Evolutionary conservation across 139 green algal species (phyloP).

Genomic region (Zygnema circumcarinatum): DNA sequence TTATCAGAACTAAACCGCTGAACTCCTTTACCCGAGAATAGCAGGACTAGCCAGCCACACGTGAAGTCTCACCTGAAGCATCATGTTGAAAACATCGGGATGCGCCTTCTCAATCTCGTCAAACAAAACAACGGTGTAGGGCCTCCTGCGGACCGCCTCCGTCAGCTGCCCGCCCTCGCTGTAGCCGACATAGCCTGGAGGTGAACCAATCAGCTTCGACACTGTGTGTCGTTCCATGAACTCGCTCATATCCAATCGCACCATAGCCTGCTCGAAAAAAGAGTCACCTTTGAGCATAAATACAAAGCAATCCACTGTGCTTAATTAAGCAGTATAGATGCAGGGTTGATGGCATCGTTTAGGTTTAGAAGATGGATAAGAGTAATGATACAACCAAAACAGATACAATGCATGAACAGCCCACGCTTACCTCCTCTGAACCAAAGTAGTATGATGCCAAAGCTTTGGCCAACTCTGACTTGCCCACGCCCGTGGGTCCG

Average conservation of each 20-base stretch:
- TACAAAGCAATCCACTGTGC: neutral
- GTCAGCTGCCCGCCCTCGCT: slow-evolving; percentile 98
- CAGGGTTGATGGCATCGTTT: neutral
- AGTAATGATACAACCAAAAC: too few species aligned
- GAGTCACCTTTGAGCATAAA: neutral
- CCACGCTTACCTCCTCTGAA: slow-evolving; percentile 81
- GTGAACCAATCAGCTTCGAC: slow-evolving; percentile 97
- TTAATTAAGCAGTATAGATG: neutral
- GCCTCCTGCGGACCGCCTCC: slow-evolving; percentile 91
- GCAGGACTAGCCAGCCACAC: too few species aligned
- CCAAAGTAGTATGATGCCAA: slow-evolving; percentile 98
- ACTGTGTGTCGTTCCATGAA: slow-evolving; percentile 99
- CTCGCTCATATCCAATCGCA: slow-evolving; percentile 98
- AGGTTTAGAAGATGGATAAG: neutral
- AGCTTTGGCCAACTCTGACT: slow-evolving; percentile 99
- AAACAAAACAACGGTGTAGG: slow-evolving; percentile 99
- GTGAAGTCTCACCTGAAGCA: slow-evolving; percentile 88
- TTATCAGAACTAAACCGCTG: too few species aligned
- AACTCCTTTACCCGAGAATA: too few species aligned
- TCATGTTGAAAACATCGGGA: slow-evolving; percentile 99
- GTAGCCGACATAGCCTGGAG: slow-evolving; percentile 99
- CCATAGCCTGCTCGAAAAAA: slow-evolving; percentile 63
- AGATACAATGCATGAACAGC: too few species aligned
- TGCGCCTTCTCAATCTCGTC: slow-evolving; percentile 99
- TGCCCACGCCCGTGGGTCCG: slow-evolving; percentile 89